Base-by-base conservation (phyloP, 495 filamentous ascomycete species). In the Podospora fimiseda region DNA sequence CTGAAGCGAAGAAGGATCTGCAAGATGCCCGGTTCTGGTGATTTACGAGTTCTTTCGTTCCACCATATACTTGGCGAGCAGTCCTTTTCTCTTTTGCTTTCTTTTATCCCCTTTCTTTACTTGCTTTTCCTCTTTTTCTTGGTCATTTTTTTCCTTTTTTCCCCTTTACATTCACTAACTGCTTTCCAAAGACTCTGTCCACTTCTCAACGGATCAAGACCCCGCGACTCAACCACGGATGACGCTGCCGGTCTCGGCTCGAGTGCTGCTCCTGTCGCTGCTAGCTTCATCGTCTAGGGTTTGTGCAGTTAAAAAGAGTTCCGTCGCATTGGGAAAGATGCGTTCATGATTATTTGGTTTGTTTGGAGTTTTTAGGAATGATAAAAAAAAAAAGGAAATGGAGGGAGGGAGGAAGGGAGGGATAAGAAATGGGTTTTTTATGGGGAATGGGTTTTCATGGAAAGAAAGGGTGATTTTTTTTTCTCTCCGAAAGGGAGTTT, bases 121-220 rank as follows among this genome's bases (percentile, higher is more conserved):
- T 1, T 39, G 1, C 48, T 36, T 48, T 38, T 9, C 33, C 30
- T 19, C 39, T 56, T 37, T 30, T 27, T 23, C 1, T 21, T 42
- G n/a, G 43, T 14, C 24, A 21, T 11, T 36, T 23, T 43, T 30
- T 8, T 22, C 30, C 3, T 38, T 40, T 46, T 42, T 9, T 27
- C 13, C 19, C 44, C 23, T 61, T 51, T 61, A 70, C 72, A 76
- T 67, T 75, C 65, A 55, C 41, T 39, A 55, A 33, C 14, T 16
- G 14, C 15, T 50, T 50, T 2, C 11, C 2, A 20, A 19, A 48
- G 88, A 64, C 86, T 95, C 59, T 96, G 90, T 60, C 90, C 90
- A 4, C 72, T 94, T 61, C 84, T 96, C 41, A 96, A 96, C 61
- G 90, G 90, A 40, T 88, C 84, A 5, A 85, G 84, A 72, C 87